Evolutionary conservation across 1,139 yeast species (phyloP), one percentile per base, ranked within the genome.

Genomic region (Candida sanyaensis): DNA sequence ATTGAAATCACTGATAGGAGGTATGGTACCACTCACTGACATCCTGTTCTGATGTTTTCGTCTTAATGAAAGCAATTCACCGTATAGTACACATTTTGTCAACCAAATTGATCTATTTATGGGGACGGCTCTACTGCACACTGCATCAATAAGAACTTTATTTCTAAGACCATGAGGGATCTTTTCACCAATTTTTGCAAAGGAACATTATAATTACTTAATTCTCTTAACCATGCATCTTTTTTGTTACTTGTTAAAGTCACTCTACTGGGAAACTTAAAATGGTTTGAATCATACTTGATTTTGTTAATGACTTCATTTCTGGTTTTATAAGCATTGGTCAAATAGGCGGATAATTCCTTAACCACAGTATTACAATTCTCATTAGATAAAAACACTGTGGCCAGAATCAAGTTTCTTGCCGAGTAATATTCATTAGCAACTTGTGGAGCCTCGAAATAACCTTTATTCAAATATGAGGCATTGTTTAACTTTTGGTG

Each of bases 161-260:
- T 89, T 87, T 54, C 92, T 74, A 24, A 92, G 80, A 0, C 97
- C 97, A 63, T 92, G 97, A 0, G 99, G 98, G n/a, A 92, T 80
- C 32, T 91, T 88, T 47, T 86, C 78, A 1, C 95, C 80, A 2
- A 92, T 77, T 49, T 81, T 45, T 79, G 72, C 43, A 92, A 68
- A 0, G 96, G 88, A 0, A 86, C 75, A 13, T 72, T 66, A 0
- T 86, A 80, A 47, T 87, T 78, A 1, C 95, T 88, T 46, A 92
- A 71, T 59, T 90, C 96, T 46, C 78, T 77, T 43, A 92, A 69
- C 99, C 99, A 92, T 1, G 83, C 74, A 54, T 90, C 96, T 52
- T 86, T 78, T 61, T 88, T 88, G 61, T 86, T 86, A 49, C 92
- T 96, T 0, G 97, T 91, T 31, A 92, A 69, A 0, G 97, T 92